Conservation (phyloP, 495 filamentous ascomycete species). For the Eremomyces bilateralis region DNA sequence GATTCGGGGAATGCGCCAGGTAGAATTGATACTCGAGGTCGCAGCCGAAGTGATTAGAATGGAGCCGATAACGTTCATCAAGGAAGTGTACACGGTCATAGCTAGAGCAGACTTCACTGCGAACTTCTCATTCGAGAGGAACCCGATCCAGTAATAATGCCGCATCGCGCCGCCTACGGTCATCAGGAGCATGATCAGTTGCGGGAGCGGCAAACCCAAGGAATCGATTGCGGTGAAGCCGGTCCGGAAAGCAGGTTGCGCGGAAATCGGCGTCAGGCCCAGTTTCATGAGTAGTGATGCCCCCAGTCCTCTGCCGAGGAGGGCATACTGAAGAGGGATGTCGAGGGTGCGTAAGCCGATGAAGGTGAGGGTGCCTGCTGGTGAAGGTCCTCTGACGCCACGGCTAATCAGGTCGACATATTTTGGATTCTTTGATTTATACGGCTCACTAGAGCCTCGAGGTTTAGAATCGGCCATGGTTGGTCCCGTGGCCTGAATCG, state of each 20-base stretch:
- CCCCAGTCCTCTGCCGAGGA: conserved; percentile 21
- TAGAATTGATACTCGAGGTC: conserved; percentile 17
- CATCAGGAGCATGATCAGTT: conserved; percentile 26
- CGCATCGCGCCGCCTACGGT: conserved; percentile 16
- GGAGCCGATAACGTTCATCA: conserved; percentile 17
- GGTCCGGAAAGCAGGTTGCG: conserved; percentile 14
- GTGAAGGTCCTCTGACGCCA: conserved; percentile 18
- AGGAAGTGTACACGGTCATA: conserved; percentile 8
- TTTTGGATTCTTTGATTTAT: not conserved
- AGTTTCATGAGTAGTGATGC: conserved; percentile 13
- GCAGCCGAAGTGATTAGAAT: conserved; percentile 22
- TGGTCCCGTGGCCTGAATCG: too few relatives aligned
- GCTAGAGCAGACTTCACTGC: conserved; percentile 3
- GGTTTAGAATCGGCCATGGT: too few relatives aligned
- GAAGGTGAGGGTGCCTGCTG: conserved; percentile 30
- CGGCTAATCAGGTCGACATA: conserved; percentile 14
- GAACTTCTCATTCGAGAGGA: conserved; percentile 8
- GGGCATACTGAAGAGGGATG: conserved; percentile 31
- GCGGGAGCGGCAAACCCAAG: conserved; percentile 21
- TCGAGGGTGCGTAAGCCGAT: conserved; percentile 34
- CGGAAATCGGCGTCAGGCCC: conserved; percentile 14
- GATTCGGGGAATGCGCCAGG: conserved; percentile 3
- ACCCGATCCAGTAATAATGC: conserved; percentile 11
- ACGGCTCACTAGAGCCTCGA: too few relatives aligned
- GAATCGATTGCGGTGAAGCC: conserved; percentile 15